Evolutionary conservation across 1,284 basidiomycete species (phyloP), one percentile per base, ranked within the genome.

Genomic region (Ustilago curta): DNA sequence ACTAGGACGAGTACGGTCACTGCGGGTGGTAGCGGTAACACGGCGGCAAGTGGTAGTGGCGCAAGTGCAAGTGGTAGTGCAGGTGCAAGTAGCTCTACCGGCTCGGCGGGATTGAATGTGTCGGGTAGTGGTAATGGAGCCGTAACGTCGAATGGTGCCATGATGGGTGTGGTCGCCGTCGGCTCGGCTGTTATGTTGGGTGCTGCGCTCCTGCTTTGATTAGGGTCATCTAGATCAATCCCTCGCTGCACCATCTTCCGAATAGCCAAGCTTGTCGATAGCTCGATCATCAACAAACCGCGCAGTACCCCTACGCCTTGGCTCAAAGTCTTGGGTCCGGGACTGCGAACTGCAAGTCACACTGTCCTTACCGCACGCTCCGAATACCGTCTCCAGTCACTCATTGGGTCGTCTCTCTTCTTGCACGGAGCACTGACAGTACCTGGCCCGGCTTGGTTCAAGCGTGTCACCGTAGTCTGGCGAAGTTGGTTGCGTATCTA

Each of bases 121-220:
- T 51, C 62, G 25, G 58, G 54, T 18, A 51, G 44, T 6, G 59
- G 14, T 0, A 23, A 19, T 19, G 45, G 12, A 14, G 35, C n/a
- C 18, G 19, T 55, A 7, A 21, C n/a, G 8, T 12, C 25, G 19
- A 39, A 42, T 8, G 31, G 19, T 8, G 23, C 39, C 1, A 18
- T 48, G 16, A 6, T 52, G 23, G 31, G 45, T 25, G 1, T 45
- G 49, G n/a, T 43, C 8, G 58, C 25, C 9, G 8, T 39, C 23
- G 18, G 40, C 11, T 27, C 42, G 25, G 63, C 39, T 8, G 63
- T 32, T 18, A 47, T 59, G 7, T 2, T 59, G 4, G 63, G 63
- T 29, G 63, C 56, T 14, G 63, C 57, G 3, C 14, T 59, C 31
- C 21, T 66, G 52, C 63, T 66, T 25, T 66, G 31, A 44, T 23